phyloP scores from a whole-genome alignment of 1,139 yeast genomes.

The Maudiozyma humilis region DNA sequence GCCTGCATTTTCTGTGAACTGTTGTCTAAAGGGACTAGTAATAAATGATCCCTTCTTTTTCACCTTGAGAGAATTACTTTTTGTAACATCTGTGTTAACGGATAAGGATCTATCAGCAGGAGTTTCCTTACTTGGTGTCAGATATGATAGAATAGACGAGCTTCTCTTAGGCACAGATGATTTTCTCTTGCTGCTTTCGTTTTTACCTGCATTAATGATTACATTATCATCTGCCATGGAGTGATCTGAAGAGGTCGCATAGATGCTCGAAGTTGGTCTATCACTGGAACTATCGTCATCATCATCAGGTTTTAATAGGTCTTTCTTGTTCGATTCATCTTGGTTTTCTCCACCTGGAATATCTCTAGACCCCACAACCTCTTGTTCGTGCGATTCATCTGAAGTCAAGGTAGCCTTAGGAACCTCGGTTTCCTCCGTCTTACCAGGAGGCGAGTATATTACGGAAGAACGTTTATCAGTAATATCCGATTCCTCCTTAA shows the following conservation, averaged over 20 bases:
- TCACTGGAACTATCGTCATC: conserved; percentile 3
- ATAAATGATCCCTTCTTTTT: conserved; percentile 18
- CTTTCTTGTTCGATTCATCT: background rate
- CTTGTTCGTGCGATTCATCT: background rate
- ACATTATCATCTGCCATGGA: background rate
- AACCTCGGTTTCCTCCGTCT: background rate
- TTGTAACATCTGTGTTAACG: conserved; percentile 11
- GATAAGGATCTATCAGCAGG: conserved; percentile 12
- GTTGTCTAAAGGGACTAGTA: conserved; percentile 22
- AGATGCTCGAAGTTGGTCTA: conserved; percentile 26
- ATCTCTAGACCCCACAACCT: background rate
- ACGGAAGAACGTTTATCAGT: conserved; percentile 1
- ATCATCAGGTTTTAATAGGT: conserved; percentile 3
- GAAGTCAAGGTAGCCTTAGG: too few species aligned
- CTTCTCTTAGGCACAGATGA: conserved; percentile 7
- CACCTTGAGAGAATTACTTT: conserved; percentile 6
- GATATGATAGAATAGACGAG: conserved; percentile 20
- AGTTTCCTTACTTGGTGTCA: conserved; percentile 12
- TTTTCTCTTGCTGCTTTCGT: background rate
- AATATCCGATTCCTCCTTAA: background rate
- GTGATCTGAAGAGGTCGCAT: conserved; percentile 19
- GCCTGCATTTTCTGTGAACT: conserved; percentile 18
- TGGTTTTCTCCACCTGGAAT: background rate
- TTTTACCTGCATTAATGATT: background rate
- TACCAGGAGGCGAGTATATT: conserved; percentile 2